Conservation (phyloP, 768 basidiomycete genomes). For the Auricularia heimuer region DNA sequence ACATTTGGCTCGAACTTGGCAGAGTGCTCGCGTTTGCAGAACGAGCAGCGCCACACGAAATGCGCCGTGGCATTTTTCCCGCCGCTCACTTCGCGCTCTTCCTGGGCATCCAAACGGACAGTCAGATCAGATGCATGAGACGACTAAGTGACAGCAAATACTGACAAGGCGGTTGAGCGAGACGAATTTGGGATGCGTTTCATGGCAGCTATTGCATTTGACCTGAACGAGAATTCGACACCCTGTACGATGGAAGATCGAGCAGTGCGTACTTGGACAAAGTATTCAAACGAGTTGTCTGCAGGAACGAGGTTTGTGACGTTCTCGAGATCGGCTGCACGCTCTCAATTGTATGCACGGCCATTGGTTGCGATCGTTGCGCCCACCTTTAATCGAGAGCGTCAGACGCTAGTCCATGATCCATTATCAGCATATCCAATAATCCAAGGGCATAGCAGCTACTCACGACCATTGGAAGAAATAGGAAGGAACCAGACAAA, state of each 20-base stretch:
- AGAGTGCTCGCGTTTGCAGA: slow-evolving; percentile 68
- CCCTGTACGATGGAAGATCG: too few species aligned
- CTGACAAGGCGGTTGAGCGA: slow-evolving; percentile 60
- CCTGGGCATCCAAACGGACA: background rate
- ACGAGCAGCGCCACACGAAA: slow-evolving; percentile 66
- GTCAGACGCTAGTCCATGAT: background rate
- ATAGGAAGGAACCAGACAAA: too few species aligned
- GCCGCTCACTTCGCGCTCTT: background rate
- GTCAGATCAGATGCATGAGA: background rate
- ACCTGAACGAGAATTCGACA: slow-evolving; percentile 33
- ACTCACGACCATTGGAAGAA: background rate
- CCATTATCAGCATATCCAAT: background rate
- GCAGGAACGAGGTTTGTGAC: slow-evolving; percentile 60
- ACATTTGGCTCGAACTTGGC: slow-evolving; percentile 59
- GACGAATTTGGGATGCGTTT: slow-evolving; percentile 62
- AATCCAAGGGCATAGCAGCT: background rate
- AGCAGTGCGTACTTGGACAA: slow-evolving; percentile 49
- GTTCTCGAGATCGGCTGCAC: slow-evolving; percentile 62
- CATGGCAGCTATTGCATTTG: slow-evolving; percentile 70
- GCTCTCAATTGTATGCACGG: background rate
- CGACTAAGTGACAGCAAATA: background rate
- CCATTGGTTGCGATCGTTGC: background rate
- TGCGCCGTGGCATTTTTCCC: slow-evolving; percentile 67
- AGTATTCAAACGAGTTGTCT: slow-evolving; percentile 64
- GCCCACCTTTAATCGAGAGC: background rate